Evolutionary conservation across 2,329 filamentous ascomycete species (phyloP), one percentile per base, ranked within the genome.

Genomic region (Ploettnerulaceae sp.): DNA sequence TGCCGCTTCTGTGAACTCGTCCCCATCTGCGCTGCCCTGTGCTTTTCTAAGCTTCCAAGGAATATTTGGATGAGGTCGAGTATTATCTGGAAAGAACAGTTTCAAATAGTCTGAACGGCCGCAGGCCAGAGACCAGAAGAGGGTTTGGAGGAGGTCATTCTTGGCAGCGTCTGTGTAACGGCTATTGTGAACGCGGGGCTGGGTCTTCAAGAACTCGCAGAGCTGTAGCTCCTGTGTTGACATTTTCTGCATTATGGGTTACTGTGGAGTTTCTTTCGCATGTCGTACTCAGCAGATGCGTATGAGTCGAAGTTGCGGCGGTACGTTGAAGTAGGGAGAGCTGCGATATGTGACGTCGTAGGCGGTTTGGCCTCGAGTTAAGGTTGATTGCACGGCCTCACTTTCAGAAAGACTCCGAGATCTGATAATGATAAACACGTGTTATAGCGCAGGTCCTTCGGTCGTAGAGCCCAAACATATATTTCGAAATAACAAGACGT

Each of bases 1-100:
- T 11, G 93, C 93, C 5, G 86, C 85, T 57, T 91, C 86, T 15
- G 89, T 93, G 64, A 97, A 98, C 66, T 98, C 94, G 24, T 91
- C 89, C 8, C 93, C 91, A 62, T 95, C 89, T 48, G 89, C 76
- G n/a, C 88, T 88, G 14, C 90, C 91, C 64, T 98, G 94, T 12
- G 90, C 90, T 58, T 88, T 82, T 51, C 85, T 79, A 29, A 98
- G 73, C 66, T 86, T 93, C 76, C 90, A 84, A 34, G 72, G 69
- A 29, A 73, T 74, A 35, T 70, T 71, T n/a, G 72, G 67, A 21
- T 74, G 70, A 7, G 84, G 78, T 31, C 55, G 49, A 11, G 75
- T 76, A 9, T 89, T 88, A 31, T 84, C 73, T 1, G 89, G 89
- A 62, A 98, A 98, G 60, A 98, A 79, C 14, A 89, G 75, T 39